These are phyloP conservation scores for Eucalyptus sp. DNA, from an alignment of 345 rosid genomes.

Conservation along the genomic window DNA sequence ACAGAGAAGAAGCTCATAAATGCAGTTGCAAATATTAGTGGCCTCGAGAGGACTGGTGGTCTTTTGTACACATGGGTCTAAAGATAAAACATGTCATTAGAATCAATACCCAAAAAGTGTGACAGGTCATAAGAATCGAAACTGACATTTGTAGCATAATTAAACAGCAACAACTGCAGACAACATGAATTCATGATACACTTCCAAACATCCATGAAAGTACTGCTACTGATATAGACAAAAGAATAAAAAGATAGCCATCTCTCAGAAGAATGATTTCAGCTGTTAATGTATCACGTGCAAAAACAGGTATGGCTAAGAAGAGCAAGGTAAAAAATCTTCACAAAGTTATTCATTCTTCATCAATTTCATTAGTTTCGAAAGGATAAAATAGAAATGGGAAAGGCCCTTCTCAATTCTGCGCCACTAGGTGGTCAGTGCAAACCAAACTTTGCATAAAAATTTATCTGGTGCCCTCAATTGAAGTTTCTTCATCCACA, in stretches of 20 bases:
- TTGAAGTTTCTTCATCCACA: not conserved
- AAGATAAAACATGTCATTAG: slow-evolving; percentile 1
- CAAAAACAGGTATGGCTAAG: not conserved
- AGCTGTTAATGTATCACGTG: not conserved
- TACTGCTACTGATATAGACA: not conserved
- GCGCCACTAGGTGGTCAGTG: not conserved
- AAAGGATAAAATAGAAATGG: not conserved
- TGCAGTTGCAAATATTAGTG: slow-evolving; percentile 83
- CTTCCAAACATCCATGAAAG: not conserved
- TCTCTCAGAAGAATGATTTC: not conserved
- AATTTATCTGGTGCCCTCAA: not conserved
- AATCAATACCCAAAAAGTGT: not conserved
- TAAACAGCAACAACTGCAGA: not conserved
- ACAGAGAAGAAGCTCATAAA: slow-evolving; percentile 98
- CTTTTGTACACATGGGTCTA: slow-evolving; percentile 80
- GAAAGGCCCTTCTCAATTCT: not conserved
- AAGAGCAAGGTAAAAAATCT: not conserved
- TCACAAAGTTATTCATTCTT: not conserved
- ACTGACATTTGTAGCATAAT: not conserved
- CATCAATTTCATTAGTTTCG: not conserved
- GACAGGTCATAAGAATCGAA: not conserved
- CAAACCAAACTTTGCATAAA: not conserved
- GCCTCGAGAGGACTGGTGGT: slow-evolving; percentile 48
- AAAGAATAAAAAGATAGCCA: not conserved
- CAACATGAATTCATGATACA: not conserved